phyloP scores from a whole-genome alignment of 129 eudicot species.

The Centella asiatica region DNA sequence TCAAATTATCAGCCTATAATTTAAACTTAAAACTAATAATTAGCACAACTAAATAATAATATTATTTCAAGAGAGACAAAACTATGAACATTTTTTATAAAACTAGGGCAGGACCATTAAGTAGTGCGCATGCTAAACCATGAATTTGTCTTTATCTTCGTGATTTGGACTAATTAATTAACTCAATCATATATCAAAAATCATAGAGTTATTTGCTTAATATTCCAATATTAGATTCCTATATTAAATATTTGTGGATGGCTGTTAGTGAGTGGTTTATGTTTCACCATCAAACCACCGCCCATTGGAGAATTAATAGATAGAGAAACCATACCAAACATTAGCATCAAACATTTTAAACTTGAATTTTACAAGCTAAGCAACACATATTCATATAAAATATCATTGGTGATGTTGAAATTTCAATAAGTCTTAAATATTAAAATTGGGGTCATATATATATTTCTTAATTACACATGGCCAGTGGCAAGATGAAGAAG shows the following conservation, averaged over 20 bases:
- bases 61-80: not conserved
- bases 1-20: constrained; percentile 78
- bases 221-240: too few relatives aligned
- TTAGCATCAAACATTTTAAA: not conserved
- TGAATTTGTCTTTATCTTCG: not conserved
- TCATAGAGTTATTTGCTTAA: not conserved
- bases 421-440: not conserved
- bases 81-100: not conserved
- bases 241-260: not conserved
- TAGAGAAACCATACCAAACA: constrained; percentile 9
- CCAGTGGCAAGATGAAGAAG: not conserved
- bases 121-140: constrained; percentile 2
- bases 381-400: not conserved
- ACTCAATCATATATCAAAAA: not conserved
- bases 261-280: constrained; percentile 6
- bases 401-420: not conserved
- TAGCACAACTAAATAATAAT: not conserved
- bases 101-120: not conserved
- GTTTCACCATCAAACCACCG: constrained; percentile 5
- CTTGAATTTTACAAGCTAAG: constrained; percentile 1
- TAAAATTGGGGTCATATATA: not conserved
- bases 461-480: not conserved
- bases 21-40: not conserved
- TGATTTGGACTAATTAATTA: constrained; percentile 4
- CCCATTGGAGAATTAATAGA: not conserved